phyloP scores from a whole-genome alignment of 163 green algal genomes.

The Chlorella variabilis region DNA sequence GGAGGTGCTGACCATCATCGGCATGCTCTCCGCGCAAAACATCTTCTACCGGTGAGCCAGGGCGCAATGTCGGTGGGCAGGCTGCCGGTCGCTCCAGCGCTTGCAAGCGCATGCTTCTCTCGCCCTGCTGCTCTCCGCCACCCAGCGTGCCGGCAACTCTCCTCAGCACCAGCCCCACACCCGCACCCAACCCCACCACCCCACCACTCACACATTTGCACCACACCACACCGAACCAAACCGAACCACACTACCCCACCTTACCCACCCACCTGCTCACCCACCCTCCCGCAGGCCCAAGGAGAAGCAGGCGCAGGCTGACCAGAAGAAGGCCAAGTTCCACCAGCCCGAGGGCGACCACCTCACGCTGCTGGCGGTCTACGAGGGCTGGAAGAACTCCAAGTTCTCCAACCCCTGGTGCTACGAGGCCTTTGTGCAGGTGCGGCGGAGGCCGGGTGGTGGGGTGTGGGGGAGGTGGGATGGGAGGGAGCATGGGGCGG shows the following conservation, averaged over 20 bases:
- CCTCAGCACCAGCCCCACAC: too few species aligned
- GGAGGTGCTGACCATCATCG: conserved; percentile 97
- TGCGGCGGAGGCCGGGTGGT: too few species aligned
- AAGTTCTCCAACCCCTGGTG: conserved; percentile 98
- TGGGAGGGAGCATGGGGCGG: not conserved
- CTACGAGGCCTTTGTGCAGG: conserved; percentile 98
- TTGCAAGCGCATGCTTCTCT: too few species aligned
- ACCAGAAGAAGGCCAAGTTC: conserved; percentile 97
- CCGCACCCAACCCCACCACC: too few species aligned
- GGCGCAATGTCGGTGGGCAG: too few species aligned
- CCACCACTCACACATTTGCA: too few species aligned
- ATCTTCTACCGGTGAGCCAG: conserved; percentile 92
- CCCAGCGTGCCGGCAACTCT: too few species aligned
- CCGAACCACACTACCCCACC: too few species aligned
- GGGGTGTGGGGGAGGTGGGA: not conserved
- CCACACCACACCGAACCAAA: too few species aligned
- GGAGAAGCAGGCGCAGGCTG: conserved; percentile 96
- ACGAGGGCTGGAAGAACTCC: conserved; percentile 96
- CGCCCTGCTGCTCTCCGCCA: too few species aligned
- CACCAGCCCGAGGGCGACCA: conserved; percentile 98
- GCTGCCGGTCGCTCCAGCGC: too few species aligned
- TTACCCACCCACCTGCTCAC: too few species aligned
- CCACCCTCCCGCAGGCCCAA: conserved; percentile 69
- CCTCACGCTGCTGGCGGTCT: conserved; percentile 97
- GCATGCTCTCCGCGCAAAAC: conserved; percentile 97